Percentiles rank a stretch among this genome's conserved stretches.
These are phyloP conservation scores for Penicillium sp. DNA, from an alignment of 2,329 filamentous ascomycete species.

Conservation along the genomic window DNA sequence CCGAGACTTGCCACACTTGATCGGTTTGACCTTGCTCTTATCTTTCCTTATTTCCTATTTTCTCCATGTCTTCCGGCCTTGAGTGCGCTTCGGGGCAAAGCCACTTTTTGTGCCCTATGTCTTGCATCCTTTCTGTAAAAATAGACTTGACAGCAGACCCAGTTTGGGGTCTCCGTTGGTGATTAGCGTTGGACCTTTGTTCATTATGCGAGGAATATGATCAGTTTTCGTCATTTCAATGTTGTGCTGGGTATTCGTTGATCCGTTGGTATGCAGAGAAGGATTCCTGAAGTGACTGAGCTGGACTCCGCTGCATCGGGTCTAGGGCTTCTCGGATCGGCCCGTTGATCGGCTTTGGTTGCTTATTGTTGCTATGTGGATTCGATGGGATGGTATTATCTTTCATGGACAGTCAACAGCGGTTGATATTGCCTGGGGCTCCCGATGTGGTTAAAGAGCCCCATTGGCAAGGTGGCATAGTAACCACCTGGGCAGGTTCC, in stretches of 20 bases:
- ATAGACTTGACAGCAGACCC: conserved; percentile 29
- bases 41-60: conserved; percentile 8
- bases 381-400: neutral
- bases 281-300: neutral
- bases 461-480: too few relatives aligned
- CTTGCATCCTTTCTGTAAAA: conserved; percentile 32
- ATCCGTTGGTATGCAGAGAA: neutral
- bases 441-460: neutral
- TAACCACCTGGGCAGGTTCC: neutral
- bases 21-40: conserved; percentile 5
- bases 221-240: conserved; percentile 15
- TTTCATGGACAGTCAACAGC: neutral
- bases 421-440: neutral
- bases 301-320: conserved; percentile 5
- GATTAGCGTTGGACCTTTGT: conserved; percentile 31
- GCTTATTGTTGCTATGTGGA: neutral
- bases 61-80: conserved; percentile 8
- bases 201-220: conserved; percentile 30
- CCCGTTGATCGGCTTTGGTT: conserved; percentile 4
- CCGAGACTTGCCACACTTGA: neutral
- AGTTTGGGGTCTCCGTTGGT: conserved; percentile 24
- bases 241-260: neutral
- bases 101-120: conserved; percentile 5
- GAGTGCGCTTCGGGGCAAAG: conserved; percentile 6
- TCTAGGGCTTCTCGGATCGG: conserved; percentile 7